Conservation (phyloP, 768 basidiomycete genomes). For the Amanita subjunquillea region DNA sequence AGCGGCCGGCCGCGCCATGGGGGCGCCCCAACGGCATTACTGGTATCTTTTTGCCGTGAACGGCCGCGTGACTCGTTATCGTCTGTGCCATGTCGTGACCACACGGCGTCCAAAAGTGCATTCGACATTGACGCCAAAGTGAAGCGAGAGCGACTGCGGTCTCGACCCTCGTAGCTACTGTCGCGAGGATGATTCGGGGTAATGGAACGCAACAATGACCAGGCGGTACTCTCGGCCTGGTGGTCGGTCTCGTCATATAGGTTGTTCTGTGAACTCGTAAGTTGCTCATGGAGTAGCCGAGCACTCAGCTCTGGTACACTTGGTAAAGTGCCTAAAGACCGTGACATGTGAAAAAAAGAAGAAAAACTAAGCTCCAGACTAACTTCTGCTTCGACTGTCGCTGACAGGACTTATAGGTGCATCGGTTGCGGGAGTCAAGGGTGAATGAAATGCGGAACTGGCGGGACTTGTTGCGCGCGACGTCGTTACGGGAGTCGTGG, state of each 20-base stretch:
- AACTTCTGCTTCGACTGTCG: background rate
- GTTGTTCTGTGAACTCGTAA: background rate
- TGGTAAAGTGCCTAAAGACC: background rate
- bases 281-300: background rate
- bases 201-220: slow-evolving; percentile 1
- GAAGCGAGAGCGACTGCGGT: slow-evolving; percentile 33
- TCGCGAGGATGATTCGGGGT: slow-evolving; percentile 7
- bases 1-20: slow-evolving; percentile 13
- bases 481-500: slow-evolving; percentile 9
- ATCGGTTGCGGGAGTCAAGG: background rate
- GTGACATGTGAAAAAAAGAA: background rate
- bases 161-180: slow-evolving; percentile 13
- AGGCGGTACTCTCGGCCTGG: background rate
- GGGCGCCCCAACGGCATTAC: background rate
- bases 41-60: slow-evolving; percentile 10
- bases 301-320: slow-evolving; percentile 7
- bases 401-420: background rate
- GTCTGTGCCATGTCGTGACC: slow-evolving; percentile 20
- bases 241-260: background rate
- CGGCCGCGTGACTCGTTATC: slow-evolving; percentile 10
- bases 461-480: slow-evolving; percentile 2
- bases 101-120: slow-evolving; percentile 36
- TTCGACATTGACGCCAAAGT: slow-evolving; percentile 43
- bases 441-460: slow-evolving; percentile 3
- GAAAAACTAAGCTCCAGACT: background rate